Evolutionary conservation across 1,284 basidiomycete species (phyloP), one percentile per base, ranked within the genome.

Genomic region (Paramarasmius palmivorus): DNA sequence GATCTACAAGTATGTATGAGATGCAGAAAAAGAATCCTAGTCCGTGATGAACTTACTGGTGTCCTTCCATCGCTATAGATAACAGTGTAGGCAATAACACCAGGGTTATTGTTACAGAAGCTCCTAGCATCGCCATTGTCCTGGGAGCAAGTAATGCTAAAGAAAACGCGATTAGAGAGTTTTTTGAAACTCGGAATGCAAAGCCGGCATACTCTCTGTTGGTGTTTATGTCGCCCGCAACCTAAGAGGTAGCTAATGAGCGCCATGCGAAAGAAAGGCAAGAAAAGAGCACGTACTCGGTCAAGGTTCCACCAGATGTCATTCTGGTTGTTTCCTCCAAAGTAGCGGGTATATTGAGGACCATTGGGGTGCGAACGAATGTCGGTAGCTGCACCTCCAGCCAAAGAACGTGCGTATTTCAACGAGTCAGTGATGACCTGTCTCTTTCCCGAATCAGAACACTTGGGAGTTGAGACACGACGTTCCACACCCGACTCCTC

Each of bases 301-400:
- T 60, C 57, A 17, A 60, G 39, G 29, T 52, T 56, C 29, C 44
- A 58, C 59, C 57, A 58, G 22, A 60, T 56, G 32, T 58, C 59
- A 37, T 29, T 26, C 37, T 60, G 51, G 12, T 15, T 35, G 46
- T 56, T 58, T n/a, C 59, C 59, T 9, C 49, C 59, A 48, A 60
- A 60, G 46, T 56, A 60, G 2, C 37, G 32, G 2, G 38, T 56
- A 49, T 44, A 60, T 17, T 56, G 48, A 4, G 49, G 38, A 2
- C 54, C 51, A 22, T 49, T 56, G 19, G 59, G 59, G 37, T 58
- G 50, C 35, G 32, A 49, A 2, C 10, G 19, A 42, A 58, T 58
- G 40, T 58, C 59, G 4, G 57, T 42, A 32, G 54, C 57, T 8
- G 57, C 54, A 12, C 59, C 57, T 3, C 57, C 54, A 34, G 57